phyloP scores from a whole-genome alignment of 164 flowering plant species.

The Nelumbo lutea region DNA sequence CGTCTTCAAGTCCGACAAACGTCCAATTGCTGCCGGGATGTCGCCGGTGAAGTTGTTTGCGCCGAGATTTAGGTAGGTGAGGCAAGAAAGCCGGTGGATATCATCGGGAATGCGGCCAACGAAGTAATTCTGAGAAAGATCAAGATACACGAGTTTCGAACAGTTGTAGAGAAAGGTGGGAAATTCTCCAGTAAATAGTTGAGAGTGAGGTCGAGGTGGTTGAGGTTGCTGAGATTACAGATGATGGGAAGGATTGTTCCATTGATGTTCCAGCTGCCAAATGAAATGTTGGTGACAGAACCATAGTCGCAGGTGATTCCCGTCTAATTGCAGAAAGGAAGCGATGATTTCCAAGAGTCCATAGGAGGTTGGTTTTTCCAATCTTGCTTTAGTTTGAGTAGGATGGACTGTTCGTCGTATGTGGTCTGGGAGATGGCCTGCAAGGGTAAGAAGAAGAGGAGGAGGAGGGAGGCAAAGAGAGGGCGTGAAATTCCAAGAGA shows the following conservation, averaged over 20 bases:
- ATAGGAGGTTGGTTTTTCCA: slow-evolving; percentile 26
- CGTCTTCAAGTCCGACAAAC: no score
- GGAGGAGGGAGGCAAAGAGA: no score
- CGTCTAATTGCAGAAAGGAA: slow-evolving; percentile 38
- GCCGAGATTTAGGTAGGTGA: no score
- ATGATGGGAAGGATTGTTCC: slow-evolving; percentile 31
- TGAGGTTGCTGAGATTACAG: slow-evolving; percentile 52
- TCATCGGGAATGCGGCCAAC: no score
- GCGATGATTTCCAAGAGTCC: slow-evolving; percentile 31
- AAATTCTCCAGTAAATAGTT: slow-evolving; percentile 57
- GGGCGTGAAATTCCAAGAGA: no score
- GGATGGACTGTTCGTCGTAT: slow-evolving; percentile 3
- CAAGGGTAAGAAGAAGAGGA: no score
- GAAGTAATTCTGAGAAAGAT: slow-evolving; percentile 17
- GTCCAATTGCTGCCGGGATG: no score
- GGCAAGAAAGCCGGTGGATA: no score
- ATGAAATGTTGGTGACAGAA: slow-evolving; percentile 33
- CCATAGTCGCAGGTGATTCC: slow-evolving; percentile 29
- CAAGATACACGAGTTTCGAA: slow-evolving; percentile 40
- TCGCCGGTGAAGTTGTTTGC: no score
- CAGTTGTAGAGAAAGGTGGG: slow-evolving; percentile 53
- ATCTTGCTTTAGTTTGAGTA: slow-evolving; percentile 28
- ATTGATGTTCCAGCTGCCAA: slow-evolving; percentile 23
- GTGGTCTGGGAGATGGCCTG: no score
- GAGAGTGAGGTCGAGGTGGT: slow-evolving; percentile 28